A percentile compares a stretch with the other conserved stretches of the same genome.
Conservation (phyloP, 192 early-diverging fungal species). For the Linnemannia elongata region DNA sequence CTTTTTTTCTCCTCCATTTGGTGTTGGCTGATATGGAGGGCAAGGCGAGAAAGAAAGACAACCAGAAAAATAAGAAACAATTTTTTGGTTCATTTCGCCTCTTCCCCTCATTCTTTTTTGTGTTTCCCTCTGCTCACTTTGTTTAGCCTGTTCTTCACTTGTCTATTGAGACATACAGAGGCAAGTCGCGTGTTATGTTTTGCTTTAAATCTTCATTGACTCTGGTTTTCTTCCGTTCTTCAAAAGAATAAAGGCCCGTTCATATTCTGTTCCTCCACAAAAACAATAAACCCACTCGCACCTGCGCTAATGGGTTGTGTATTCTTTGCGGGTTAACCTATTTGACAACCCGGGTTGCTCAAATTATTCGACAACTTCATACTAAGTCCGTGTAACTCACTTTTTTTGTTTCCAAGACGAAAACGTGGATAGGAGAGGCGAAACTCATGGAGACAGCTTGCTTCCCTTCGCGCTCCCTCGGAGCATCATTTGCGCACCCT, state of each 20-base stretch:
- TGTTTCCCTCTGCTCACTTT: not conserved
- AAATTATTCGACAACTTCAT: no score
- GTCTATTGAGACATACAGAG: not conserved
- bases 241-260: not conserved
- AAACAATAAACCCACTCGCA: not conserved
- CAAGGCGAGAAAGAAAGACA: not conserved
- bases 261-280: not conserved
- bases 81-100: not conserved
- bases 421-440: no score
- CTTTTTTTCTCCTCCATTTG: not conserved
- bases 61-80: not conserved
- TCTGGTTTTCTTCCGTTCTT: not conserved
- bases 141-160: not conserved
- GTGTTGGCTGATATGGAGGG: not conserved
- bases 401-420: no score
- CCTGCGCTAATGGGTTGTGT: not conserved
- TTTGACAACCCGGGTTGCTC: no score
- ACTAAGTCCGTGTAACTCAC: no score
- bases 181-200: not conserved
- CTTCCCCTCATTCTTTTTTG: not conserved
- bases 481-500: no score
- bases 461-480: no score
- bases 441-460: no score
- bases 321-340: not conserved
- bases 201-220: no score